Base-by-base conservation (phyloP, 805 yeast species). In the Yamadazyma ubonensis region DNA sequence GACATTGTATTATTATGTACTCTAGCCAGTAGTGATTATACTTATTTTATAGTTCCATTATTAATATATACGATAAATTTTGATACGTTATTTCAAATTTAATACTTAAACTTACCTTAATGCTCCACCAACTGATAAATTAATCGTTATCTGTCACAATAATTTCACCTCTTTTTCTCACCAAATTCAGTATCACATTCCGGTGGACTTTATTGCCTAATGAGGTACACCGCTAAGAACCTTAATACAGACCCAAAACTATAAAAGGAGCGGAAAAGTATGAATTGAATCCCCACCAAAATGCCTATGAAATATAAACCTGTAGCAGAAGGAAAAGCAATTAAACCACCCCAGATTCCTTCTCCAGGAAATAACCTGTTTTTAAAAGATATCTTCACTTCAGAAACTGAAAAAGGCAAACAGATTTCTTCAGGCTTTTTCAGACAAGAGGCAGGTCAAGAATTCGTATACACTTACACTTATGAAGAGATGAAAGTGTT, bases 401-500 rank as follows among this genome's bases (percentile, higher is more conserved):
- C 83, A 15, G 79, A 76, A 19, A 81, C 80, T 39, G 79, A 78
- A 51, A 59, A 67, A 36, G 86, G 76, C 36, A 61, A 79, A 57
- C 78, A 77, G 58, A 76, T 82, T 48, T 62, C 81, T 12, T 70
- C 81, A 57, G 89, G 89, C 38, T 81, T 82, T 67, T 82, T 77
- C 74, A 73, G 69, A 54, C 87, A 82, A 63, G 83, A 79, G 59
- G 65, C 67, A 41, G 88, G 88, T 43, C 80, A 76, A 58, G 76
- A 83, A 35, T 71, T 82, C 56, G 85, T 76, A n/a, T 82, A 82
- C 73, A 60, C 67, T 41, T 82, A 82, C 65, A 66, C 49, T 45
- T 58, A 80, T 62, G 86, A 82, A 55, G 88, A 81, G 65, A 75
- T 79, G 78, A 82, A 82, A 65, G 68, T 82, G 51, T 74, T 79